These are phyloP conservation scores for Zygotorulaspora mrakii DNA, from an alignment of 1,139 yeast genomes.

Conservation along the genomic window DNA sequence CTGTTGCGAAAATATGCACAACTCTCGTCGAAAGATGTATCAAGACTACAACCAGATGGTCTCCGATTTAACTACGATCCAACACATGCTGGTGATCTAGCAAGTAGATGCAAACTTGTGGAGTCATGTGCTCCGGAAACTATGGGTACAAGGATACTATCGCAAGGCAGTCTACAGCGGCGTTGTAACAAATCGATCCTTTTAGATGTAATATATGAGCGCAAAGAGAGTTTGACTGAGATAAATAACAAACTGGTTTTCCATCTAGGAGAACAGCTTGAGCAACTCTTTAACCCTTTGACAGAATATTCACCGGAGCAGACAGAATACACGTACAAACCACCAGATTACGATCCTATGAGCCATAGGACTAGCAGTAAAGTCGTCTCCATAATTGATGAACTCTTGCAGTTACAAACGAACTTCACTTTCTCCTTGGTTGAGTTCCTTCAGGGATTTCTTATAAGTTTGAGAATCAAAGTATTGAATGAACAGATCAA, in stretches of 20 bases:
- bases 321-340: conserved; percentile 59
- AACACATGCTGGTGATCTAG: conserved; percentile 61
- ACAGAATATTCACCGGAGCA: conserved; percentile 90
- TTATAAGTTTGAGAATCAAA: conserved; percentile 72
- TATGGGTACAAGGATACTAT: conserved; percentile 50
- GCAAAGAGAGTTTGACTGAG: conserved; percentile 49
- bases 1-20: conserved; percentile 63
- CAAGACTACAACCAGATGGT: conserved; percentile 21
- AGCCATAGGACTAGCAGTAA: conserved; percentile 29
- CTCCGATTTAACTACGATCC: conserved; percentile 34
- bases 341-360: conserved; percentile 31
- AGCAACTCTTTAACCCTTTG: conserved; percentile 82
- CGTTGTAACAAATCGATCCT: conserved; percentile 53
- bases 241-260: conserved; percentile 71
- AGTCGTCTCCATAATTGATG: conserved; percentile 53
- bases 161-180: conserved; percentile 58
- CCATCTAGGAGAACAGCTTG: conserved; percentile 77
- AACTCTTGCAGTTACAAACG: conserved; percentile 66
- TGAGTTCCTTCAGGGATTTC: conserved; percentile 67
- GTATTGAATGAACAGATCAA: conserved; percentile 56
- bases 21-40: conserved; percentile 37
- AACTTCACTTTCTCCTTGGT: conserved; percentile 70
- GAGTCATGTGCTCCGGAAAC: conserved; percentile 47
- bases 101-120: conserved; percentile 66
- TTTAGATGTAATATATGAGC: conserved; percentile 72